phyloP scores from a whole-genome alignment of 1,284 basidiomycete genomes.

The Melampsora larici-populina region DNA sequence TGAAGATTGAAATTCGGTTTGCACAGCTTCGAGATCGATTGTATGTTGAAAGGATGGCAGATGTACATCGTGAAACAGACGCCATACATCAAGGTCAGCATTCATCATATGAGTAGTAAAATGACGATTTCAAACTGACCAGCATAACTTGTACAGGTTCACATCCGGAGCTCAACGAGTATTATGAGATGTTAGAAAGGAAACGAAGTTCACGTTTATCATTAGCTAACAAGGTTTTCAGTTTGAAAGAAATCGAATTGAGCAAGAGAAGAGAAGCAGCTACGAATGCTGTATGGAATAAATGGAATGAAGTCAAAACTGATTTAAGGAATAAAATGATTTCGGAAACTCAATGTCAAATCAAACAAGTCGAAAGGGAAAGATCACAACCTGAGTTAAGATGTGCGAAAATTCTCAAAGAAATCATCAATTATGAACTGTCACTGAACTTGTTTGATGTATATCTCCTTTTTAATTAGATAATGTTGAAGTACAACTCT shows the following conservation, averaged over 20 bases:
- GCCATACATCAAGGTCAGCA: conserved; percentile 58
- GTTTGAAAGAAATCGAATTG: conserved; percentile 39
- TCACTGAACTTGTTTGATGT: not conserved
- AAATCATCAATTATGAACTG: not conserved
- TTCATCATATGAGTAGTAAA: no score
- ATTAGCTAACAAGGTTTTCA: conserved; percentile 40
- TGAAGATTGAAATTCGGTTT: conserved; percentile 61
- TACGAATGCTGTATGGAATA: conserved; percentile 39
- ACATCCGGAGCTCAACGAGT: conserved; percentile 43
- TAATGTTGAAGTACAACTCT: conserved; percentile 43
- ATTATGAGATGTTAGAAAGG: conserved; percentile 34
- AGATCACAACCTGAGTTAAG: conserved; percentile 39
- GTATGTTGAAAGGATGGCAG: conserved; percentile 60
- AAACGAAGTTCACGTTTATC: conserved; percentile 39
- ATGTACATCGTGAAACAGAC: conserved; percentile 59
- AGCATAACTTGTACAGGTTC: conserved; percentile 1
- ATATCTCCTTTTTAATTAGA: conserved; percentile 10
- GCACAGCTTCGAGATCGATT: conserved; percentile 60
- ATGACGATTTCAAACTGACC: not conserved
- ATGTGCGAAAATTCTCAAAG: conserved; percentile 4
- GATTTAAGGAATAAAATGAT: conserved; percentile 35
- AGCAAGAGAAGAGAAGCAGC: conserved; percentile 40
- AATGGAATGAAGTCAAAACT: conserved; percentile 41
- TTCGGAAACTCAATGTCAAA: conserved; percentile 23
- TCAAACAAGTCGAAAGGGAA: conserved; percentile 38